Percentiles rank a stretch among this genome's conserved stretches.
Evolutionary conservation across 208 protist genomes (phyloP).

Genomic region (Leishmania tarentolae): DNA sequence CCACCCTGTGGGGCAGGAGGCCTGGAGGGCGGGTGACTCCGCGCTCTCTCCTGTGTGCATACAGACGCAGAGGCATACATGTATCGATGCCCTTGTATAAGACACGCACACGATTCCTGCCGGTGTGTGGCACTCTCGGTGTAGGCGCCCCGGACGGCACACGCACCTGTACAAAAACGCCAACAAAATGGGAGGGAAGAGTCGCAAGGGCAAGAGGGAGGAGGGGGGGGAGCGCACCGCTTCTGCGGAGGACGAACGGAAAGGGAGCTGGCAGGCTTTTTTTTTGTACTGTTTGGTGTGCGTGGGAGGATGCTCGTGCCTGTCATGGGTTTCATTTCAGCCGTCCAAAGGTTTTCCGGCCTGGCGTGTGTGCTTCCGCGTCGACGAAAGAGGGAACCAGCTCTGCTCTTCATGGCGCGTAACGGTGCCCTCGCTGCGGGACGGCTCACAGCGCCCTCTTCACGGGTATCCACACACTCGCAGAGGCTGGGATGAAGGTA

Average conservation of each 20-base stretch:
- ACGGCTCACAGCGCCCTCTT: neutral
- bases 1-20: neutral
- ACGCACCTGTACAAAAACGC: too few relatives aligned
- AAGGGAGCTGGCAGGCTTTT: neutral
- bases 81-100: too few relatives aligned
- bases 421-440: neutral
- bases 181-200: too few relatives aligned
- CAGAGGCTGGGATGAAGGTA: neutral
- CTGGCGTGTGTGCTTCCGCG: neutral
- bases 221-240: too few relatives aligned
- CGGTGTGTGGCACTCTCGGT: too few relatives aligned
- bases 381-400: neutral
- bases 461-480: neutral
- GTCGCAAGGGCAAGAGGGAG: too few relatives aligned
- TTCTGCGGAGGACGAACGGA: too few relatives aligned
- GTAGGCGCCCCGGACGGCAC: too few relatives aligned
- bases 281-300: too few relatives aligned
- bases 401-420: neutral
- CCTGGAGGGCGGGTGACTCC: neutral
- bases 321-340: neutral
- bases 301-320: too few relatives aligned
- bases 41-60: neutral
- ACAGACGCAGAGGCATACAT: neutral
- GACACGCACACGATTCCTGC: too few relatives aligned
- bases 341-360: neutral